Conservation (phyloP, 164 flowering plant genomes). For the Dillenia turbinata region DNA sequence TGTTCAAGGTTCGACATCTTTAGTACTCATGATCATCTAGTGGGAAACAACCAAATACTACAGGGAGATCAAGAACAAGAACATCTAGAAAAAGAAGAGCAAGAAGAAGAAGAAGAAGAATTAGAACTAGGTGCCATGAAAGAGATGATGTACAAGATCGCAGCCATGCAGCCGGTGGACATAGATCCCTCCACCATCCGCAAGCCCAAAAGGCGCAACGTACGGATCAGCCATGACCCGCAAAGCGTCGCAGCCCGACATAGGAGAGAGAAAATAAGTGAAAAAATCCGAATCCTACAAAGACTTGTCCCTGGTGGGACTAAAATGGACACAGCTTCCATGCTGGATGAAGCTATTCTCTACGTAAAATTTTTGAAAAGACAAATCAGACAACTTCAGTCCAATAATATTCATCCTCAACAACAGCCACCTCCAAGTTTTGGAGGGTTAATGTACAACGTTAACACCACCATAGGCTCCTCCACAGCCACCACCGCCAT, state of each 20-base stretch:
- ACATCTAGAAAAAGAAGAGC: not conserved
- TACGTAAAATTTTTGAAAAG: slow-evolving; percentile 64
- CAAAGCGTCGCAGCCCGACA: slow-evolving; percentile 67
- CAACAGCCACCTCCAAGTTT: not conserved
- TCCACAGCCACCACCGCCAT: not conserved
- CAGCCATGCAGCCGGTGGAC: slow-evolving; percentile 74
- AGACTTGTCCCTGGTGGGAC: slow-evolving; percentile 58
- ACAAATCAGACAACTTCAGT: slow-evolving; percentile 43
- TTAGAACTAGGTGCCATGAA: slow-evolving; percentile 66
- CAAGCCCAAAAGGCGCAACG: slow-evolving; percentile 56
- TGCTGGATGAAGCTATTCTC: slow-evolving; percentile 63
- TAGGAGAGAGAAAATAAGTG: slow-evolving; percentile 57
- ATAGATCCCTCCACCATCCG: slow-evolving; percentile 58
- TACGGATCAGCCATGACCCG: slow-evolving; percentile 63
- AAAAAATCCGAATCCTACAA: slow-evolving; percentile 29
- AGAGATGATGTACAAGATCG: slow-evolving; percentile 71
- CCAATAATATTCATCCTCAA: slow-evolving; percentile 3
- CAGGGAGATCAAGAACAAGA: no score
- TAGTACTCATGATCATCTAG: no score
- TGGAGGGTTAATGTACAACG: no score
- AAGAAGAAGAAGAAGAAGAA: slow-evolving; percentile 32
- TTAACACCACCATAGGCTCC: not conserved
- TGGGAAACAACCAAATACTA: no score
- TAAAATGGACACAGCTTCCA: slow-evolving; percentile 66
- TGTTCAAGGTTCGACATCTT: no score